phyloP scores from a whole-genome alignment of 768 basidiomycete species.

The Kwoniella shandongensis region DNA sequence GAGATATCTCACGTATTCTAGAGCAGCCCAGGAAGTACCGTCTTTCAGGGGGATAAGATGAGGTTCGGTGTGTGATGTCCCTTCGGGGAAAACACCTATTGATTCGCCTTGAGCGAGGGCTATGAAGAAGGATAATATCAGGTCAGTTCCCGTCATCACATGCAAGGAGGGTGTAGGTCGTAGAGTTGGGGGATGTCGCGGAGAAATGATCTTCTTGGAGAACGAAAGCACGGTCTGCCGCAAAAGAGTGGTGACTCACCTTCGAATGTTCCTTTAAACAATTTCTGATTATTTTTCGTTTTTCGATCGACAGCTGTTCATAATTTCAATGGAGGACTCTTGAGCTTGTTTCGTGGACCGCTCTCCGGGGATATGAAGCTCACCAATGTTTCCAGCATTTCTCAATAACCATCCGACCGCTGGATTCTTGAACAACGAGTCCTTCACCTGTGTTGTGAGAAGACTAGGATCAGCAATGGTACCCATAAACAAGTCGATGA shows the following conservation, averaged over 20 bases:
- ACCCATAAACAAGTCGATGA: background rate
- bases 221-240: background rate
- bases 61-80: slow-evolving; percentile 76
- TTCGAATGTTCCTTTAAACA: slow-evolving; percentile 88
- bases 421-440: slow-evolving; percentile 80
- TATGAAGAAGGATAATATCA: no score
- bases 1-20: slow-evolving; percentile 85
- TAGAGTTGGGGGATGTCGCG: background rate
- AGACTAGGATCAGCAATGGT: slow-evolving; percentile 53
- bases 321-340: no score
- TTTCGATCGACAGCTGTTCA: slow-evolving; percentile 88
- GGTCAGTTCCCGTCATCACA: no score
- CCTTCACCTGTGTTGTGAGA: slow-evolving; percentile 97
- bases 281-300: slow-evolving; percentile 81
- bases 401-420: slow-evolving; percentile 69
- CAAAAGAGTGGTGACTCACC: slow-evolving; percentile 24
- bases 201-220: background rate
- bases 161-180: background rate
- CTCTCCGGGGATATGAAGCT: no score
- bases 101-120: slow-evolving; percentile 74
- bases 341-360: no score
- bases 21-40: slow-evolving; percentile 89
- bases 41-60: slow-evolving; percentile 83
- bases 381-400: slow-evolving; percentile 83
- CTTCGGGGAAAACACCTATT: slow-evolving; percentile 73